phyloP scores from a whole-genome alignment of 306 rosid genomes.

The Gastrolobium bilobum region DNA sequence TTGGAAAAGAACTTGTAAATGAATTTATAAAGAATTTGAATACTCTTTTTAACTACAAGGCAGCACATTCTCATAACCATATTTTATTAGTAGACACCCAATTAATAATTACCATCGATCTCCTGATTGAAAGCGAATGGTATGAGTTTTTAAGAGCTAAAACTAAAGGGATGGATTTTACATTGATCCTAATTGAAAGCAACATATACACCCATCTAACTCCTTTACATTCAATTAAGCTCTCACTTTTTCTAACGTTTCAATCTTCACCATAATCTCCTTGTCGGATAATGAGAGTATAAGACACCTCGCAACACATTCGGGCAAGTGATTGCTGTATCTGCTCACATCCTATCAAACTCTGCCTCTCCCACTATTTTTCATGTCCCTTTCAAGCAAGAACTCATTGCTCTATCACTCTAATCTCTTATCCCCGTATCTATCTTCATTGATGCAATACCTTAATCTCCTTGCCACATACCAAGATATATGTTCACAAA shows the following conservation, averaged over 20 bases:
- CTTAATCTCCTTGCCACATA: constrained; percentile 27
- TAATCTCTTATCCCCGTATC: constrained; percentile 31
- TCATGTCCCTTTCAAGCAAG: constrained; percentile 61
- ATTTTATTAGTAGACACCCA: neutral
- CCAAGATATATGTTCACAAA: constrained; percentile 17
- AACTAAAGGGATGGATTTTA: constrained; percentile 22
- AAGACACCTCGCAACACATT: neutral
- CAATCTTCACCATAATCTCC: constrained; percentile 38
- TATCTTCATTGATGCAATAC: constrained; percentile 36
- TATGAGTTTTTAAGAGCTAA: neutral
- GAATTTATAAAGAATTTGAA: no score
- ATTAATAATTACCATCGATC: neutral
- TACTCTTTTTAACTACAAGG: no score
- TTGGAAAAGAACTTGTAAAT: no score
- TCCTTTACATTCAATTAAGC: constrained; percentile 24
- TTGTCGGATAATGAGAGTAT: neutral
- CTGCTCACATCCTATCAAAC: neutral
- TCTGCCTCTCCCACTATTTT: neutral
- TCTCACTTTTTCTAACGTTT: constrained; percentile 43
- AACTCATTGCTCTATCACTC: constrained; percentile 44
- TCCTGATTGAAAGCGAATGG: neutral
- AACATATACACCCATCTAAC: constrained; percentile 33
- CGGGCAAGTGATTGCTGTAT: neutral
- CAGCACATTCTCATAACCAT: neutral
- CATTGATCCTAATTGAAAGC: constrained; percentile 42